Base-by-base conservation (phyloP, 1,284 basidiomycete genomes). In the Rhodotorula sp. region DNA sequence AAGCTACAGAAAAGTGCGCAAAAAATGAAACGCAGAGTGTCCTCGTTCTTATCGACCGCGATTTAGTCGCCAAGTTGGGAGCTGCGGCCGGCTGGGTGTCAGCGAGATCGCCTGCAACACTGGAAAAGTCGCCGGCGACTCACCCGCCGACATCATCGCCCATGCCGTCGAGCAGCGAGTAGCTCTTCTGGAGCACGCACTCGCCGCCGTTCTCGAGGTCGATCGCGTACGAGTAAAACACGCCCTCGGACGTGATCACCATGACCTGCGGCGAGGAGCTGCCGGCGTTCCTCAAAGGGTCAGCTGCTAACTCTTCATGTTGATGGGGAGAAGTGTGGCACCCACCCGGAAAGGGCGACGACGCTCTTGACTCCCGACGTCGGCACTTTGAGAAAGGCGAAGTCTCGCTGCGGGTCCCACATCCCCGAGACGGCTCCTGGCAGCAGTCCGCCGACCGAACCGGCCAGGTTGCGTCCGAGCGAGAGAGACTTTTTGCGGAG, bases 161-260 rank as follows among this genome's bases (percentile, higher is more conserved):
- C 21, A 71, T 65, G 26, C 70, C 73, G 52, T 76, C 76, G 20
- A 77, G 59, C n/a, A 77, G 58, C 60, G 69, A 72, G 67, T 94
- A 96, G 81, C 96, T 93, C 83, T 97, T 97, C 86, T 93, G 90
- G 77, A 99, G 82, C 14, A 90, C 87, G 79, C 97, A 98, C 81
- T 99, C 96, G 5, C 96, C 97, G 16, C 97, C 97, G 65, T 91
- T 90, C 82, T 99, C 95, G 67, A 99, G 83, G 82, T 99, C 96
- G 79, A 99, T 96, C 79, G 87, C 91, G 82, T 99, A 99, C 14
- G 90, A 89, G 80, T 98, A 97, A 81, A 97, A 97, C 78, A 93
- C 91, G 0, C 96, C 96, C 75, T 98, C 94, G 0, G 92, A 92
- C 0, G 93, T 94, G 64, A 97, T 89, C 18, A 98, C 94, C 92